Evolutionary conservation across 2,329 filamentous ascomycete genomes (phyloP), one percentile per base, ranked within the genome.

Genomic region (Fusarium metavorans): DNA sequence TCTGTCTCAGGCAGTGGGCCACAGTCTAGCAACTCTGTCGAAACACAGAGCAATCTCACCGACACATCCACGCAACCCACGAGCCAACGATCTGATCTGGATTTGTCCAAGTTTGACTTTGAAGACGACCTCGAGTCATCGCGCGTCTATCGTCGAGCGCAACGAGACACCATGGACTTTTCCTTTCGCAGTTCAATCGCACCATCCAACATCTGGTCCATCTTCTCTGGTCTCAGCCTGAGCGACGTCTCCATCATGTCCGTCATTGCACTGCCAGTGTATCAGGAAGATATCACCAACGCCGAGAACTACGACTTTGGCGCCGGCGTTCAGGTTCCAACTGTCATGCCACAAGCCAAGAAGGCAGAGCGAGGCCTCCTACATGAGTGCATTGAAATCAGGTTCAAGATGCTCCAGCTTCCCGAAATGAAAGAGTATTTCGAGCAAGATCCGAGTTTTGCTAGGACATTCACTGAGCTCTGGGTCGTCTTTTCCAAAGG

Each of bases 301-400:
- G 35, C 68, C 2, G 60, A 65, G 6, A 50, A 65, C 57, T 68
- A 71, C 57, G 37, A 65, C 30, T 71, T 71, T 57, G 65, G 65
- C 16, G n/a, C 30, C 2, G 64, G 35, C 3, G 2, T 37, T 13
- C 58, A 67, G 13, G 27, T 54, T 20, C 18, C 37, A 13, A 3
- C 34, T 30, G 16, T 5, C 9, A 5, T 37, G 5, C 52, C 41
- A 2, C 11, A 25, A 20, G 11, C 37, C 23, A n/a, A 35, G 14
- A n/a, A 43, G 25, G 6, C 35, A 6, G 9, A 64, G 10, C 10
- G 16, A 16, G 23, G 23, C 10, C 14, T 48, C 13, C 23, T 65
- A 18, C 9, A 20, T 2, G 52, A 65, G 16, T 65, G 63, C 32
- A 10, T 37, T 6, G 30, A 65, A 16, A 65, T 65, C 23, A 57